Percentiles rank a stretch among this genome's conserved stretches.
Conservation (phyloP, 495 filamentous ascomycete genomes). For the Penicillium diatomitis region DNA sequence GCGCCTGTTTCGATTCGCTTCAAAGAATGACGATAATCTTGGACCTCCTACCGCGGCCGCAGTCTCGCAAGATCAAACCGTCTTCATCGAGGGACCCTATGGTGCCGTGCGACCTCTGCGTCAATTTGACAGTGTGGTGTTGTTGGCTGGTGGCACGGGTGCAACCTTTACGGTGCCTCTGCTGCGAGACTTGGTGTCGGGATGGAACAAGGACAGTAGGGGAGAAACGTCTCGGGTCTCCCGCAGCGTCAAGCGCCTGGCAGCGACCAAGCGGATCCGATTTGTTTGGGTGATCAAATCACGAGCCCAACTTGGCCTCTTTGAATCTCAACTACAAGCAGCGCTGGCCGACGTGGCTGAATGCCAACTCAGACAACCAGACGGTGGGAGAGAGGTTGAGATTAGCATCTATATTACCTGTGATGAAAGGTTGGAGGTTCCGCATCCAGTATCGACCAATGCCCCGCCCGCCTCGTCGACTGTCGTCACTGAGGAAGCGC, state of each 20-base stretch:
- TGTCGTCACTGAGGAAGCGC: neutral
- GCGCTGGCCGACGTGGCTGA: constrained; percentile 43
- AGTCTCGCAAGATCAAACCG: constrained; percentile 10
- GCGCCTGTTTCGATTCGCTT: constrained; percentile 54
- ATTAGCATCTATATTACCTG: constrained; percentile 55
- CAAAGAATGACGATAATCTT: constrained; percentile 29
- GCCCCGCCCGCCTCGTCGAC: neutral
- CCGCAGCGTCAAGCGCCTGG: neutral
- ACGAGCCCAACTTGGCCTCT: constrained; percentile 59
- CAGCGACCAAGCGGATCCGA: constrained; percentile 54
- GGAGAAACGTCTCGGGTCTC: neutral
- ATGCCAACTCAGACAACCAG: constrained; percentile 17
- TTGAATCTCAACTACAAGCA: constrained; percentile 50
- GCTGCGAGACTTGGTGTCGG: constrained; percentile 39
- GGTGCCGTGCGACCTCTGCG: constrained; percentile 37
- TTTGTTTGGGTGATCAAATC: constrained; percentile 70
- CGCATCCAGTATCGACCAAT: neutral
- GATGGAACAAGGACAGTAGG: constrained; percentile 20
- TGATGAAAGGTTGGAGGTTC: constrained; percentile 34
- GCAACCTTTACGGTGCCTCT: constrained; percentile 47
- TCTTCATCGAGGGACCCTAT: constrained; percentile 45
- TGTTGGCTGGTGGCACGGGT: constrained; percentile 55
- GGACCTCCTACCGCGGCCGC: constrained; percentile 1
- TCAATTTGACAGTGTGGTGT: constrained; percentile 49
- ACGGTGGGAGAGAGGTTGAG: constrained; percentile 36